phyloP scores from a whole-genome alignment of 2,329 filamentous ascomycete genomes.

The Neofusicoccum parvum region DNA sequence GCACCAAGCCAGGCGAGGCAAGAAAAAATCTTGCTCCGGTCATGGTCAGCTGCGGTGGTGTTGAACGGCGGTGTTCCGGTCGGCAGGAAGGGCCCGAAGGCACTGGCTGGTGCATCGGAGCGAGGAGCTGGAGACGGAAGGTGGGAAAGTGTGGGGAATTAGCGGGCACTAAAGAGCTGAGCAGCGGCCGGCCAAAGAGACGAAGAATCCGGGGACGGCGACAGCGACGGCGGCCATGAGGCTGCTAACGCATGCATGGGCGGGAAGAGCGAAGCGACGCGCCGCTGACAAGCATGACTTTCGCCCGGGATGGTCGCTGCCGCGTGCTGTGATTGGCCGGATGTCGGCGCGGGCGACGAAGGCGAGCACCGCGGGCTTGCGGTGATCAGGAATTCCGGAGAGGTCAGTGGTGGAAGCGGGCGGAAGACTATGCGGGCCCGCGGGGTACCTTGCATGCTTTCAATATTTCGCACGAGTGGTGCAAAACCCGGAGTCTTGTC shows the following conservation, averaged over 20 bases:
- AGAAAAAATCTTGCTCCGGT: background rate
- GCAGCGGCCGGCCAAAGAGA: background rate
- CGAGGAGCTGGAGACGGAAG: slow-evolving; percentile 8
- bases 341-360: slow-evolving; percentile 3
- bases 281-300: background rate
- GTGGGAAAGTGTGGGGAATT: slow-evolving; percentile 10
- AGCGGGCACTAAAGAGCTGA: background rate
- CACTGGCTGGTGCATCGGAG: background rate
- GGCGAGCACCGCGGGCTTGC: background rate
- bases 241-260: background rate
- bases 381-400: background rate
- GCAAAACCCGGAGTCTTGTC: background rate
- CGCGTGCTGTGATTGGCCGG: background rate
- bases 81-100: background rate
- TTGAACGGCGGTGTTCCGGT: background rate
- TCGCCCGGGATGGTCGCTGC: background rate
- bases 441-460: slow-evolving; percentile 13
- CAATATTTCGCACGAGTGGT: background rate
- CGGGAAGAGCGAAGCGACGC: slow-evolving; percentile 1
- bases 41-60: slow-evolving; percentile 14
- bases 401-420: background rate
- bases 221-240: background rate
- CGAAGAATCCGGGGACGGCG: background rate
- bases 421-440: background rate
- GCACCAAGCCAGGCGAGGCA: too few species aligned